Evolutionary conservation across 1,284 basidiomycete genomes (phyloP).

Genomic region (Peniophora sp.): DNA sequence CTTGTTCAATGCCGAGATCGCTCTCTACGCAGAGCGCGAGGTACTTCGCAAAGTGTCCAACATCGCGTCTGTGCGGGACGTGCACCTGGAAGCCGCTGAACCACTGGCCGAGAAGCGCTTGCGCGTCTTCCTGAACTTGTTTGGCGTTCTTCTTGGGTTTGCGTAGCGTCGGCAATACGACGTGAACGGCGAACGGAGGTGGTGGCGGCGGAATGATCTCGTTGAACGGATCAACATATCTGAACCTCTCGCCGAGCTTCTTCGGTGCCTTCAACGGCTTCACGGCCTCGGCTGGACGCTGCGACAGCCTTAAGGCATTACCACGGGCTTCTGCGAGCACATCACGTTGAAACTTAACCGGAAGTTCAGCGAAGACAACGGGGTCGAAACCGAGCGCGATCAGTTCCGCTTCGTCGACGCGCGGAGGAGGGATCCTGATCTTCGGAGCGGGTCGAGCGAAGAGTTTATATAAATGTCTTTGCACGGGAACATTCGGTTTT

Average conservation of each 20-base stretch:
- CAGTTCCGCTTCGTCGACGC: slow-evolving; percentile 40
- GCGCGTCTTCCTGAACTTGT: slow-evolving; percentile 59
- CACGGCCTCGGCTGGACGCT: slow-evolving; percentile 4
- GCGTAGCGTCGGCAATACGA: slow-evolving; percentile 41
- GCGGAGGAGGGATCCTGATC: slow-evolving; percentile 13
- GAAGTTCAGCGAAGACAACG: slow-evolving; percentile 58
- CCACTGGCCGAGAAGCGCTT: slow-evolving; percentile 66
- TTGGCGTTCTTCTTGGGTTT: slow-evolving; percentile 44
- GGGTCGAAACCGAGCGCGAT: slow-evolving; percentile 61
- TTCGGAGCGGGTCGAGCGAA: slow-evolving; percentile 21
- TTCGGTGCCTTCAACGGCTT: slow-evolving; percentile 39
- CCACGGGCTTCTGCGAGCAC: slow-evolving; percentile 51
- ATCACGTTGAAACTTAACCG: slow-evolving; percentile 63
- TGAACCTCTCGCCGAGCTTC: slow-evolving; percentile 27
- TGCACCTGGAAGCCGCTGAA: slow-evolving; percentile 49
- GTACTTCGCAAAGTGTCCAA: slow-evolving; percentile 64
- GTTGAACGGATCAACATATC: slow-evolving; percentile 19
- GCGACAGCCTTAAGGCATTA: slow-evolving; percentile 11
- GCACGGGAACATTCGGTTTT: slow-evolving; percentile 13
- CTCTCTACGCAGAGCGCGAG: slow-evolving; percentile 59
- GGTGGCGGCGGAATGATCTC: slow-evolving; percentile 33
- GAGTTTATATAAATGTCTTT: slow-evolving; percentile 9
- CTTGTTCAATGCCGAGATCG: slow-evolving; percentile 60
- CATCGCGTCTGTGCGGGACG: slow-evolving; percentile 60
- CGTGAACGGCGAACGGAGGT: slow-evolving; percentile 41